These are phyloP conservation scores for Tubosaeta sp. DNA, from an alignment of 768 basidiomycete genomes.

Conservation along the genomic window DNA sequence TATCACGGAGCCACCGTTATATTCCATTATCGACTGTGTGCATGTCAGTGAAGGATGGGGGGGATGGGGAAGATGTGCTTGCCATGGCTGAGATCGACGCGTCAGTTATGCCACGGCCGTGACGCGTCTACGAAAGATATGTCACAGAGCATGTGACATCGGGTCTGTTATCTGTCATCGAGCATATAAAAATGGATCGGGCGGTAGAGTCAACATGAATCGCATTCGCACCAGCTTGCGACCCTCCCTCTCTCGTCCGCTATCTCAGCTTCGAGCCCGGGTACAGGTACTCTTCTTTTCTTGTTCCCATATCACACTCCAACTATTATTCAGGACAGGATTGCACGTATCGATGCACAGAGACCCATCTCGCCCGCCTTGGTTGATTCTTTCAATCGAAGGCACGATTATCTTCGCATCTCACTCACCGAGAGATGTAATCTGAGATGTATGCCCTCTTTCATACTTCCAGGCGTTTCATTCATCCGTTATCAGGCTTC, in stretches of 20 bases:
- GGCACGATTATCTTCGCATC: conserved; percentile 85
- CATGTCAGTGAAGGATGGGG: conserved; percentile 2
- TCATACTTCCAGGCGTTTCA: not conserved
- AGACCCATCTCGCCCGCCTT: conserved; percentile 49
- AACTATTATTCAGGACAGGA: conserved; percentile 42
- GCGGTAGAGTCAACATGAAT: conserved; percentile 1
- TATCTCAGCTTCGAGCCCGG: conserved; percentile 13
- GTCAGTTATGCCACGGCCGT: conserved; percentile 16
- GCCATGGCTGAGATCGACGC: conserved; percentile 24
- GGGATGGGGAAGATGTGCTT: conserved; percentile 6
- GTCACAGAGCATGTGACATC: conserved; percentile 7
- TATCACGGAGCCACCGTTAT: conserved; percentile 97
- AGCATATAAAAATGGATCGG: not conserved
- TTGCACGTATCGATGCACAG: conserved; percentile 48
- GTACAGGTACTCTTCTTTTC: conserved; percentile 16
- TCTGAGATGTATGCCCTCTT: conserved; percentile 58
- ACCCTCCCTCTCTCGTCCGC: conserved; percentile 6
- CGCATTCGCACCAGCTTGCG: conserved; percentile 3
- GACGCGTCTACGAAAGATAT: conserved; percentile 17
- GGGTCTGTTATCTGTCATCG: conserved; percentile 1
- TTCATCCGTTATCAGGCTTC: conserved; percentile 50
- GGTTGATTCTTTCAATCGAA: conserved; percentile 61
- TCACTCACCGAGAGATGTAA: conserved; percentile 86
- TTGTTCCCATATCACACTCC: not conserved
- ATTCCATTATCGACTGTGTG: conserved; percentile 78